A percentile compares a stretch with the other conserved stretches of the same genome.
Conservation (phyloP, 2,329 filamentous ascomycete species). For the Ambrosiella xylebori region DNA sequence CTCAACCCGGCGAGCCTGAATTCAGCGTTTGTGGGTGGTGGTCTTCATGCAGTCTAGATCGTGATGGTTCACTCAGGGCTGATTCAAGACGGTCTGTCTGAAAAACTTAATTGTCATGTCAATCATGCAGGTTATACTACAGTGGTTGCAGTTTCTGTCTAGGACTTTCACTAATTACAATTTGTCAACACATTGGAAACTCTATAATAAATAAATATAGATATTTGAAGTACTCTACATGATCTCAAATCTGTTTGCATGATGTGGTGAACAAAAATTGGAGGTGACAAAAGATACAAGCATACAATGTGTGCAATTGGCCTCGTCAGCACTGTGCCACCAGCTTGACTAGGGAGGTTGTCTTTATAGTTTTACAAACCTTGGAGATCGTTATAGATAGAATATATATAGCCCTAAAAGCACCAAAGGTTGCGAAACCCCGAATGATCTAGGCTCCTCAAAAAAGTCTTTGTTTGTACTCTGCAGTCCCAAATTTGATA, state of each 20-base stretch:
- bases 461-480: no score
- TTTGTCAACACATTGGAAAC: not conserved
- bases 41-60: not conserved
- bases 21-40: not conserved
- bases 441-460: no score
- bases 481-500: no score
- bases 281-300: conserved; percentile 2
- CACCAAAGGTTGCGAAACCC: no score
- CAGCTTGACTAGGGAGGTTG: conserved; percentile 8
- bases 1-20: not conserved
- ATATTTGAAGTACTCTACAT: no score
- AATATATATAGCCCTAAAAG: not conserved
- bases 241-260: no score
- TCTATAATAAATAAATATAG: not conserved
- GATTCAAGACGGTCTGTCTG: not conserved
- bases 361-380: not conserved
- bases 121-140: not conserved
- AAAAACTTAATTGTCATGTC: not conserved
- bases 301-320: conserved; percentile 2
- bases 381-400: not conserved
- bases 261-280: not conserved
- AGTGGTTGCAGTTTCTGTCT: conserved; percentile 1
- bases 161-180: not conserved
- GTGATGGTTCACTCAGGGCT: not conserved
- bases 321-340: conserved; percentile 10